Conservation (phyloP, 495 filamentous ascomycete species). For the Penicillium steckii region DNA sequence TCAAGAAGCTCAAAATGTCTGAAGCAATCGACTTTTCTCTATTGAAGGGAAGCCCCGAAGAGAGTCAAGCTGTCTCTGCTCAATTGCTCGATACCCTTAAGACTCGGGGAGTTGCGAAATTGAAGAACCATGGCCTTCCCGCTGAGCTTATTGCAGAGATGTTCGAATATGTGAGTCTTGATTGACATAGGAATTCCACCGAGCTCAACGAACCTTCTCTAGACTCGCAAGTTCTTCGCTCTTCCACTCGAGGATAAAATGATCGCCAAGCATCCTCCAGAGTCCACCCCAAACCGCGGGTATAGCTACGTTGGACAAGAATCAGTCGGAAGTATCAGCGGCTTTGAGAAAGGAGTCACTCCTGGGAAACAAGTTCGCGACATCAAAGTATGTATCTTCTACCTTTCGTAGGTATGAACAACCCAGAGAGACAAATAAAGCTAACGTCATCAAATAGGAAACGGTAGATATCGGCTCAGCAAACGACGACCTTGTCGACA, state of each 20-base stretch:
- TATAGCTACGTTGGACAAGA: slow-evolving; percentile 51
- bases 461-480: slow-evolving; percentile 59
- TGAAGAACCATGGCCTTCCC: slow-evolving; percentile 28
- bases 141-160: slow-evolving; percentile 20
- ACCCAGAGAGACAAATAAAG: not conserved
- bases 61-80: slow-evolving; percentile 13
- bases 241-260: slow-evolving; percentile 41
- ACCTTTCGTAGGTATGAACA: not conserved
- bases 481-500: slow-evolving; percentile 42
- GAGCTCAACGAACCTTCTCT: not conserved
- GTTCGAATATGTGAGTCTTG: slow-evolving; percentile 24
- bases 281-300: slow-evolving; percentile 52
- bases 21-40: slow-evolving; percentile 21
- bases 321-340: slow-evolving; percentile 56
- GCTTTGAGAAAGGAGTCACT: slow-evolving; percentile 37
- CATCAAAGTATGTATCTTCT: slow-evolving; percentile 22
- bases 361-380: slow-evolving; percentile 25
- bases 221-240: slow-evolving; percentile 36
- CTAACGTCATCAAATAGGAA: slow-evolving; percentile 40
- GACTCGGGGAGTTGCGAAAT: slow-evolving; percentile 22
- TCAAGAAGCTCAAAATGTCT: slow-evolving; percentile 7
- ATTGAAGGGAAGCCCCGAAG: slow-evolving; percentile 22
- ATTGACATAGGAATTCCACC: not conserved
- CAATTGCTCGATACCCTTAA: slow-evolving; percentile 19
- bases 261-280: slow-evolving; percentile 56